These are phyloP conservation scores for Magnusiomyces starmeri DNA, from an alignment of 1,139 yeast genomes.

Conservation along the genomic window DNA sequence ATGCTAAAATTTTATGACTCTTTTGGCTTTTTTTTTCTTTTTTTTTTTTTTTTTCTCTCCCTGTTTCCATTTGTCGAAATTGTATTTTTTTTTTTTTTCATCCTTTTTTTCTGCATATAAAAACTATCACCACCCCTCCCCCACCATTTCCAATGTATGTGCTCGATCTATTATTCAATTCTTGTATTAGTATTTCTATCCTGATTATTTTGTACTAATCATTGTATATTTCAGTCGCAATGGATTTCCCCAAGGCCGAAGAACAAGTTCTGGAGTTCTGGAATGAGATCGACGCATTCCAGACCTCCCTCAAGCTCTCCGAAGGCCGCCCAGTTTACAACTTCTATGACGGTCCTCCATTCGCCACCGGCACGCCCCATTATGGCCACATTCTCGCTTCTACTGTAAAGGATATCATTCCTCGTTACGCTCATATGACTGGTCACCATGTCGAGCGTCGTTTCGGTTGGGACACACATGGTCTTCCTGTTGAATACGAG, in stretches of 20 bases:
- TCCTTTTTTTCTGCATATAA: not conserved
- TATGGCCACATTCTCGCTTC: slow-evolving; percentile 96
- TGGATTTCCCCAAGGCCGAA: slow-evolving; percentile 81
- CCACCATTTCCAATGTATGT: not conserved
- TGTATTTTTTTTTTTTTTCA: not conserved
- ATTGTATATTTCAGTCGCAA: slow-evolving; percentile 14
- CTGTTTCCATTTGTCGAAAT: too few relatives aligned
- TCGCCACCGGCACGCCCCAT: slow-evolving; percentile 98
- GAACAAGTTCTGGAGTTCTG: slow-evolving; percentile 70
- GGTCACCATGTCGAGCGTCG: slow-evolving; percentile 95
- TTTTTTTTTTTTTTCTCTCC: not conserved
- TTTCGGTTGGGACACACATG: slow-evolving; percentile 99
- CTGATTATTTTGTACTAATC: not conserved
- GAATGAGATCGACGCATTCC: slow-evolving; percentile 91
- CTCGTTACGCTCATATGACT: slow-evolving; percentile 96
- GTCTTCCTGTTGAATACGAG: slow-evolving; percentile 96
- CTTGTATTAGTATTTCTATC: not conserved
- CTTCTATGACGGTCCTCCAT: slow-evolving; percentile 98
- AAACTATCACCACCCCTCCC: not conserved
- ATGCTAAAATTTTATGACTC: not conserved
- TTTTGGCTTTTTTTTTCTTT: not conserved
- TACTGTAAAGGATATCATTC: slow-evolving; percentile 93
- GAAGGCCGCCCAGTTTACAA: slow-evolving; percentile 83
- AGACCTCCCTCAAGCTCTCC: slow-evolving; percentile 73
- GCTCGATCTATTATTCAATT: too few relatives aligned